Percentiles rank a stretch among this genome's conserved stretches.
Conservation (phyloP, 352 stramenopile genomes). For the Pythium phragmitis region DNA sequence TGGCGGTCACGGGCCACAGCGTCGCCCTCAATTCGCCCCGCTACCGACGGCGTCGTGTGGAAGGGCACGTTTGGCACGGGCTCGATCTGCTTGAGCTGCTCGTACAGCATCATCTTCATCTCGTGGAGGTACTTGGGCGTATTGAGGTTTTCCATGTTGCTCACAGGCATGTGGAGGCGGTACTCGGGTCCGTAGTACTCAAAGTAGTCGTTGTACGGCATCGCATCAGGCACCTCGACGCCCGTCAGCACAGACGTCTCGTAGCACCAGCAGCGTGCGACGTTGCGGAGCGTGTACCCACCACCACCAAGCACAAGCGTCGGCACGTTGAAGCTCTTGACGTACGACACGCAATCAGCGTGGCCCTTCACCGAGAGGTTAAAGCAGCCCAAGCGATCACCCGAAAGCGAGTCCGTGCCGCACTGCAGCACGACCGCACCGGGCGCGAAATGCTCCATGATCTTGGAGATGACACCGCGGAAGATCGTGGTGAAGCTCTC, state of each 20-base stretch:
- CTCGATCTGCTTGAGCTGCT: slow-evolving; percentile 95
- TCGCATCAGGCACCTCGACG: slow-evolving; percentile 91
- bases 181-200: slow-evolving; percentile 99
- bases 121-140: slow-evolving; percentile 89
- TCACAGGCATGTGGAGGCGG: slow-evolving; percentile 95
- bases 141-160: slow-evolving; percentile 98
- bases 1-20: slow-evolving; percentile 49
- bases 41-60: slow-evolving; percentile 75
- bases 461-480: slow-evolving; percentile 93
- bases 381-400: slow-evolving; percentile 97
- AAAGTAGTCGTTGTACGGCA: slow-evolving; percentile 99
- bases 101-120: slow-evolving; percentile 90
- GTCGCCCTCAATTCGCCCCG: slow-evolving; percentile 47
- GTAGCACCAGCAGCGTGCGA: slow-evolving; percentile 92
- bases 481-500: slow-evolving; percentile 92
- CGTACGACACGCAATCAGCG: slow-evolving; percentile 96
- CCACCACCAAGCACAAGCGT: slow-evolving; percentile 96
- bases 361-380: slow-evolving; percentile 98
- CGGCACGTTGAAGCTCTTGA: slow-evolving; percentile 96
- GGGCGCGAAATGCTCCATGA: slow-evolving; percentile 96
- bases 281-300: slow-evolving; percentile 98
- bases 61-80: slow-evolving; percentile 97
- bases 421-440: slow-evolving; percentile 98
- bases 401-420: slow-evolving; percentile 97
- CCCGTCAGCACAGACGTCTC: slow-evolving; percentile 95